Evolutionary conservation across 1,139 yeast genomes (phyloP), one percentile per base, ranked within the genome.

Genomic region (Sugiyamaella japonica): DNA sequence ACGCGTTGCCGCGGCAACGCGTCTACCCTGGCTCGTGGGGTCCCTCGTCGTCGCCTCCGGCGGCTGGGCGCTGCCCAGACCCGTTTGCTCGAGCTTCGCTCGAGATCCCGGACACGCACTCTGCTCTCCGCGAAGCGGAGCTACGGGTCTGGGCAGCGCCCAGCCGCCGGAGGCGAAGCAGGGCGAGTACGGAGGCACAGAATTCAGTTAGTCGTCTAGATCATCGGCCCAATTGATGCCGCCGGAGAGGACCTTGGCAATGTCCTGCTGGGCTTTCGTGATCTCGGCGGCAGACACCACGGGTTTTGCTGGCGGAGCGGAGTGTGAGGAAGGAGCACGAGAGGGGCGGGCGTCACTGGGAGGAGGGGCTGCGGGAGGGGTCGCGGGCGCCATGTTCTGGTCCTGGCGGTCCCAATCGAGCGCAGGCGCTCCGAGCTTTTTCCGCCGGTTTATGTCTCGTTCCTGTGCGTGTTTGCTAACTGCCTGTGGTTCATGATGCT

Each of bases 151-250:
- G 38, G 16, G 38, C 38, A 7, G 25, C 25, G 25, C 25, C 25
- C 25, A 20, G 25, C 25, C 25, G 25, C 25, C 25, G 25, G 25
- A 20, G 25, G 25, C 25, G 6, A 6, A 20, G 25, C 25, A 32
- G 37, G 37, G 13, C 7, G 37, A 32, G 37, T 13, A 32, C 13
- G 13, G 12, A 7, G 9, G 31, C 8, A 28, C 9, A 16, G 17
- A 15, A 16, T 10, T 29, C n/a, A 17, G n/a, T 23, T 45, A 50
- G 25, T 54, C 55, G 9, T 58, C 59, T 3, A 45, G 42, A 8
- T 60, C 61, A 41, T 60, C 63, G 13, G 63, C 61, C 63, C 63
- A 60, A 49, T 57, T 52, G 36, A 59, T 12, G 2, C 44, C 50
- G 10, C 56, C 56, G 34, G 49, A 38, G 3, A 38, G 28, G n/a